Evolutionary conservation across 2,329 filamentous ascomycete genomes (phyloP).

Genomic region (Fusarium sp.): DNA sequence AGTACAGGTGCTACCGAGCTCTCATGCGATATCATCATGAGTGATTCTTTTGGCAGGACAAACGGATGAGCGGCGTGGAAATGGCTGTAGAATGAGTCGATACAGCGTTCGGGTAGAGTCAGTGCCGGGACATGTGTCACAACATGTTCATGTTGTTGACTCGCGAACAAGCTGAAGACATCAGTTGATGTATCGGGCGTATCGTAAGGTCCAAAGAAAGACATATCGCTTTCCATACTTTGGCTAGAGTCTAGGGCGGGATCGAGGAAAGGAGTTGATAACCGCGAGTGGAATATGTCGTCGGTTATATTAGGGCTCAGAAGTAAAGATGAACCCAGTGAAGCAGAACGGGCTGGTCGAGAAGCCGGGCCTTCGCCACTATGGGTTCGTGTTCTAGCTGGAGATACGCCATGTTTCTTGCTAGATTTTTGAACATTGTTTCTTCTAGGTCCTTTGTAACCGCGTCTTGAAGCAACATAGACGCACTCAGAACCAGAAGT

Average conservation of each 20-base stretch:
- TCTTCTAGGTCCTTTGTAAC: conserved; percentile 72
- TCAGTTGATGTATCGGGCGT: conserved; percentile 44
- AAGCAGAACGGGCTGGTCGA: conserved; percentile 49
- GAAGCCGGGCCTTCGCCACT: conserved; percentile 54
- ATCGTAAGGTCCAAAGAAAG: conserved; percentile 30
- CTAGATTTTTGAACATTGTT: conserved; percentile 58
- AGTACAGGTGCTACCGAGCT: conserved; percentile 62
- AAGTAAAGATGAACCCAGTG: conserved; percentile 18
- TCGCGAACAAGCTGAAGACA: conserved; percentile 33
- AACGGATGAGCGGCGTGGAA: conserved; percentile 71
- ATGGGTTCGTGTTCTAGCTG: conserved; percentile 34
- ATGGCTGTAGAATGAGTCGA: conserved; percentile 69
- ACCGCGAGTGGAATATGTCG: conserved; percentile 34
- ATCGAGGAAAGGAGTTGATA: conserved; percentile 33
- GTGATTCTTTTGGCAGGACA: conserved; percentile 64
- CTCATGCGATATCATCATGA: conserved; percentile 63
- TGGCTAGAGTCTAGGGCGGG: conserved; percentile 9
- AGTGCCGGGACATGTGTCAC: conserved; percentile 41
- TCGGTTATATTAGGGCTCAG: conserved; percentile 30
- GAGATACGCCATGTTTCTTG: conserved; percentile 64
- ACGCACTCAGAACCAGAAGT: conserved; percentile 71
- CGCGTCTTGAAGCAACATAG: conserved; percentile 80
- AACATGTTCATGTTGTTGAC: conserved; percentile 27
- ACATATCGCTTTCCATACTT: conserved; percentile 19
- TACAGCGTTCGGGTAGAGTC: conserved; percentile 63